Percentiles rank a stretch among this genome's conserved stretches.
These are phyloP conservation scores for Rhododendron griersonianum DNA, from an alignment of 148 eudicot genomes.

Conservation along the genomic window DNA sequence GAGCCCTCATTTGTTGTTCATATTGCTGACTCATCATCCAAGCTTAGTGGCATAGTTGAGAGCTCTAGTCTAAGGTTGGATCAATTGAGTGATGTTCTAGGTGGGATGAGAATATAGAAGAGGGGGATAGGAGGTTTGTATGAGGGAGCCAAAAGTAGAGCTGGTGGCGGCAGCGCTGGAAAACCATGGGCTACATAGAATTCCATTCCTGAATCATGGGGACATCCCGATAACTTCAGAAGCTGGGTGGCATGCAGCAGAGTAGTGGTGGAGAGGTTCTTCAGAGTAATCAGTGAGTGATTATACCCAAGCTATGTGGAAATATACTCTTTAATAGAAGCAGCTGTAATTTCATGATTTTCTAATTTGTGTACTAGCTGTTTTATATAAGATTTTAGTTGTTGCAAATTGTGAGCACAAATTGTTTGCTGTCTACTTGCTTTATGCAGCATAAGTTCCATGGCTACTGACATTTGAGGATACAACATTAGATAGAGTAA, in stretches of 20 bases:
- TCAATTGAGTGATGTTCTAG: neutral
- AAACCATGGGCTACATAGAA: too few relatives aligned
- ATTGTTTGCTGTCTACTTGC: neutral
- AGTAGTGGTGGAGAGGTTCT: neutral
- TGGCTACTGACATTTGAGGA: neutral
- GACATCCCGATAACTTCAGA: too few relatives aligned
- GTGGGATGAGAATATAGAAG: neutral
- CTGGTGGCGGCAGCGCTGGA: too few relatives aligned
- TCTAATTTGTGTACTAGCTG: neutral
- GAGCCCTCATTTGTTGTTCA: neutral
- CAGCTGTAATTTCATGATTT: neutral
- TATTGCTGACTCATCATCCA: too few relatives aligned
- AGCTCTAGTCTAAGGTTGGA: neutral
- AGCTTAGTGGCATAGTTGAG: neutral
- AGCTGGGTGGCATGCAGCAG: too few relatives aligned
- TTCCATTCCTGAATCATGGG: too few relatives aligned
- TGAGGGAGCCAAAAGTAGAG: too few relatives aligned
- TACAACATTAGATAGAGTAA: neutral
- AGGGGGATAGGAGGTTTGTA: too few relatives aligned
- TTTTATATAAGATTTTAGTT: neutral
- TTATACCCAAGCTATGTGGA: neutral
- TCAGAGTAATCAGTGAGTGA: neutral
- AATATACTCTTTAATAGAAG: neutral
- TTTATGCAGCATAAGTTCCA: neutral
- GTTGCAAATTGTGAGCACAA: neutral